A percentile compares a stretch with the other conserved stretches of the same genome.
Evolutionary conservation across 768 basidiomycete genomes (phyloP).

Genomic region (Tricholoma bakamatsutake): DNA sequence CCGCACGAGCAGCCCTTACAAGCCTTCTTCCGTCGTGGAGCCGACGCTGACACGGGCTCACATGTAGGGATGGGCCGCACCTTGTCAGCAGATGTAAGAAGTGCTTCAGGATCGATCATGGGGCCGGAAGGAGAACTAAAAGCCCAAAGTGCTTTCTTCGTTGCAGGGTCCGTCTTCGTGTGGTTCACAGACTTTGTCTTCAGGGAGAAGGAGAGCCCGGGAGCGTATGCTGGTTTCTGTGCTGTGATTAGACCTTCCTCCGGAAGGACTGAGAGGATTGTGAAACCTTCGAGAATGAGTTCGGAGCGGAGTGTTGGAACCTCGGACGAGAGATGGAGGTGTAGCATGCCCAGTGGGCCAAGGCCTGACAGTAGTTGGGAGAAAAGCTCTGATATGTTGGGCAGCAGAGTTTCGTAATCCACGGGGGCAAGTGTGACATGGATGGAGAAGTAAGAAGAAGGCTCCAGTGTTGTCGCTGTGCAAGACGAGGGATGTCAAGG

Average conservation of each 20-base stretch:
- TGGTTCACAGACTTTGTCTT: constrained; percentile 41
- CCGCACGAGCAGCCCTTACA: constrained; percentile 98
- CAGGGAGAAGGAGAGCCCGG: constrained; percentile 35
- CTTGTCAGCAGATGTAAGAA: constrained; percentile 81
- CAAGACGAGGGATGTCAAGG: constrained; percentile 4
- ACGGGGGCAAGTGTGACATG: constrained; percentile 58
- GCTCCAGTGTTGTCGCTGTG: constrained; percentile 51
- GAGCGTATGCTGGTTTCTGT: constrained; percentile 57
- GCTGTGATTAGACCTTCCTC: constrained; percentile 48
- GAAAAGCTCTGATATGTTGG: constrained; percentile 51
- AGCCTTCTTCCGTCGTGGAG: constrained; percentile 76
- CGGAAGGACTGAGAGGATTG: constrained; percentile 37
- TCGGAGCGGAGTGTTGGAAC: constrained; percentile 46
- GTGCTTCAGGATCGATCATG: constrained; percentile 73
- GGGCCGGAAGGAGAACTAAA: constrained; percentile 65
- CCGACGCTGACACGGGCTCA: constrained; percentile 50
- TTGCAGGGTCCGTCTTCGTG: constrained; percentile 53
- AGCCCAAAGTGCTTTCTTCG: constrained; percentile 89
- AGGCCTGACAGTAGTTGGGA: constrained; percentile 55
- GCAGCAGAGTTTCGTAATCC: constrained; percentile 55
- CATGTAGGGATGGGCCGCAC: constrained; percentile 72
- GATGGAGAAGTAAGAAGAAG: constrained; percentile 55
- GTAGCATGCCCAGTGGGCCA: constrained; percentile 61
- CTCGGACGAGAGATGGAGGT: constrained; percentile 47
- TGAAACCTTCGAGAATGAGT: constrained; percentile 64